A percentile compares a stretch with the other conserved stretches of the same genome.
Evolutionary conservation across 768 basidiomycete species (phyloP).

Genomic region (Mycena latifolia): DNA sequence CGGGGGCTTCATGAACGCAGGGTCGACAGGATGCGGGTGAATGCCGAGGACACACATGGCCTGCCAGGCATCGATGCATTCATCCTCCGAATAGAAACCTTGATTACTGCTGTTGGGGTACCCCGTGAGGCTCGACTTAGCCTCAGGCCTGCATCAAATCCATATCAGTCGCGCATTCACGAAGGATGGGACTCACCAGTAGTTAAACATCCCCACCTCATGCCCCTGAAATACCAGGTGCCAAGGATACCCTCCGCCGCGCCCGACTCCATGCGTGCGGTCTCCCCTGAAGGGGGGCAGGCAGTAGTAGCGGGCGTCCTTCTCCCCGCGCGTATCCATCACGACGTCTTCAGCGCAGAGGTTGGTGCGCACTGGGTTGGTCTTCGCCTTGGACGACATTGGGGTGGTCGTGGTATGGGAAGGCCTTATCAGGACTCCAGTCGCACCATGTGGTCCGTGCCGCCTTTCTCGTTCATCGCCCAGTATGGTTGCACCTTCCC

Average conservation of each 20-base stretch:
- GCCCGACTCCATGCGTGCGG: background rate
- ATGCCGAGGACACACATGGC: background rate
- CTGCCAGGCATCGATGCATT: conserved; percentile 10
- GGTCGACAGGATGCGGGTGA: conserved; percentile 21
- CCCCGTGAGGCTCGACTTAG: background rate
- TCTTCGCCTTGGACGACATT: background rate
- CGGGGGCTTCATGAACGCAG: background rate
- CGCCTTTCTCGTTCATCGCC: too few relatives aligned
- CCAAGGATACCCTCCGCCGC: background rate
- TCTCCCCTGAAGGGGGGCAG: background rate
- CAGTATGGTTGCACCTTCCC: too few relatives aligned
- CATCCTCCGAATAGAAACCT: background rate
- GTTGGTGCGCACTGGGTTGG: background rate
- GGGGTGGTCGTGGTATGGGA: background rate
- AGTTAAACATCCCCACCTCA: background rate
- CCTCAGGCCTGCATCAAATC: background rate
- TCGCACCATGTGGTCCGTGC: too few relatives aligned
- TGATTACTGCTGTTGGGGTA: background rate
- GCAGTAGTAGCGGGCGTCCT: conserved; percentile 4
- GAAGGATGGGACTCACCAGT: conserved; percentile 2
- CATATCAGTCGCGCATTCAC: too few relatives aligned
- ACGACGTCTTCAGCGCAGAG: background rate
- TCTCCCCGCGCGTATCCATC: background rate
- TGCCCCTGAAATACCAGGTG: conserved; percentile 15
- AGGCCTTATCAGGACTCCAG: too few relatives aligned